phyloP scores from a whole-genome alignment of 2,329 filamentous ascomycete species.

The Neofusicoccum sp. region DNA sequence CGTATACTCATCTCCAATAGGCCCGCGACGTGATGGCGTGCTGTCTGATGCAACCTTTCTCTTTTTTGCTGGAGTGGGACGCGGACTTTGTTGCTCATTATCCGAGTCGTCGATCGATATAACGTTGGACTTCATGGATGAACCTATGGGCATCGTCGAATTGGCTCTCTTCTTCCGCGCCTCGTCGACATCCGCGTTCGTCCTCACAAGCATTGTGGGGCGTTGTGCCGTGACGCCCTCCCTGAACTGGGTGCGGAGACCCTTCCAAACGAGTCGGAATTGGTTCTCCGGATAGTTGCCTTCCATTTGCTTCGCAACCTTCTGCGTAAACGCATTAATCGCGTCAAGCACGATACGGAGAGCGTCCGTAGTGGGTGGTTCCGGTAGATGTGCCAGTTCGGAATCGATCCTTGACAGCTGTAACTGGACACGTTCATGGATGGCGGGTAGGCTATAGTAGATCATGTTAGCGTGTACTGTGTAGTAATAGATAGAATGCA shows the following conservation, averaged over 20 bases:
- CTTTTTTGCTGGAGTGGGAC: constrained; percentile 28
- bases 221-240: constrained; percentile 33
- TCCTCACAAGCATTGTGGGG: constrained; percentile 26
- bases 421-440: constrained; percentile 44
- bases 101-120: constrained; percentile 26
- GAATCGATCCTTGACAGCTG: constrained; percentile 53
- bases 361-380: constrained; percentile 63
- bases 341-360: constrained; percentile 63
- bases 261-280: constrained; percentile 45
- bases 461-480: constrained; percentile 21
- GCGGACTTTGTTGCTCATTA: constrained; percentile 10
- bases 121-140: not conserved
- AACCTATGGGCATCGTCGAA: not conserved
- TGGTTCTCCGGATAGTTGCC: constrained; percentile 44
- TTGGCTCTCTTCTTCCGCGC: not conserved
- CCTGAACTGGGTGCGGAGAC: constrained; percentile 53
- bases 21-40: not conserved
- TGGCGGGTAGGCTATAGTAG: constrained; percentile 43
- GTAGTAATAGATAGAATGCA: too few relatives aligned
- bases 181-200: not conserved
- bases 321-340: constrained; percentile 55
- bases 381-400: constrained; percentile 60
- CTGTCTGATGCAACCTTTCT: constrained; percentile 25
- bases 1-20: not conserved
- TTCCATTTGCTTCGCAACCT: constrained; percentile 55